Conservation (phyloP, 2,329 filamentous ascomycete species). For the Xylaria sp. region DNA sequence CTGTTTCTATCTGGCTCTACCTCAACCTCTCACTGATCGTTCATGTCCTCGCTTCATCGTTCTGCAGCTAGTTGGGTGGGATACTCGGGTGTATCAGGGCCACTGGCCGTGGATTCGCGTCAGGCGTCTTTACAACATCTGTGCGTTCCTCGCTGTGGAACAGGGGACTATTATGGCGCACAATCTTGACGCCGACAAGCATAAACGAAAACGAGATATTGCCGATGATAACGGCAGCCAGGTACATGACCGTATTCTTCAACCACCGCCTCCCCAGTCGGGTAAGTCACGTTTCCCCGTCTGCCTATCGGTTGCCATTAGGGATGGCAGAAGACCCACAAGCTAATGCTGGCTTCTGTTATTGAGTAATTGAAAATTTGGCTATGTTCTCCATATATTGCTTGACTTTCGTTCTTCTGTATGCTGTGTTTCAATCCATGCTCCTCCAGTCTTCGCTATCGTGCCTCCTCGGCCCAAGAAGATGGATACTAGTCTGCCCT, state of each 20-base stretch:
- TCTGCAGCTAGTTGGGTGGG: slow-evolving; percentile 40
- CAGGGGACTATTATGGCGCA: slow-evolving; percentile 54
- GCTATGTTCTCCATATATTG: slow-evolving; percentile 23
- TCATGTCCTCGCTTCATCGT: slow-evolving; percentile 38
- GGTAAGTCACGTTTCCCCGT: slow-evolving; percentile 52
- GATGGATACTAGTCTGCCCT: slow-evolving; percentile 21
- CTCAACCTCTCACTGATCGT: slow-evolving; percentile 30
- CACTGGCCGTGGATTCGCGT: slow-evolving; percentile 39
- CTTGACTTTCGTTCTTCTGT: slow-evolving; percentile 16
- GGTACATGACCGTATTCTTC: slow-evolving; percentile 55
- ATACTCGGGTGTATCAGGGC: slow-evolving; percentile 41
- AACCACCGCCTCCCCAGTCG: slow-evolving; percentile 57
- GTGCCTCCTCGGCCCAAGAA: slow-evolving; percentile 5
- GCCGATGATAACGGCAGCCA: slow-evolving; percentile 57
- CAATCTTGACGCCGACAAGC: slow-evolving; percentile 54
- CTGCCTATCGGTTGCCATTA: slow-evolving; percentile 16
- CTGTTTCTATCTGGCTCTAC: slow-evolving; percentile 29
- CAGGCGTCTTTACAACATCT: slow-evolving; percentile 37
- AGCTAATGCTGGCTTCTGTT: slow-evolving; percentile 31
- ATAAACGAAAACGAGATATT: slow-evolving; percentile 61
- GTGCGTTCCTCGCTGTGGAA: slow-evolving; percentile 41
- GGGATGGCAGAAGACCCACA: slow-evolving; percentile 32
- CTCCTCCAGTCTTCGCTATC: slow-evolving; percentile 16
- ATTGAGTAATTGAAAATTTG: slow-evolving; percentile 25
- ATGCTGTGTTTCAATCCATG: slow-evolving; percentile 19